These are phyloP conservation scores for Apiospora koreana DNA, from an alignment of 2,329 filamentous ascomycete genomes.

Conservation along the genomic window DNA sequence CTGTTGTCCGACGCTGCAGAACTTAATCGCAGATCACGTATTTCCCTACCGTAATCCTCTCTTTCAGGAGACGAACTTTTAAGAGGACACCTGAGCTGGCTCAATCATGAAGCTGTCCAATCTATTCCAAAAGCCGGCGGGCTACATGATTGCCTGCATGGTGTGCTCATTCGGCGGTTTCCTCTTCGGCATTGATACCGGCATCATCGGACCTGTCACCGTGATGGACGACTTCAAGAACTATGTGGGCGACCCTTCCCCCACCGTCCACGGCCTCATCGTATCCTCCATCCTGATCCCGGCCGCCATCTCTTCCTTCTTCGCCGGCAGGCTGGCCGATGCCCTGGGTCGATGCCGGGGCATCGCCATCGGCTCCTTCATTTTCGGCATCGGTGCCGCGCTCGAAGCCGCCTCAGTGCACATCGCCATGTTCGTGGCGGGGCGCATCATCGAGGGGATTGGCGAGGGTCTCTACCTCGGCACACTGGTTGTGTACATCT, in stretches of 20 bases:
- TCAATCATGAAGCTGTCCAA: neutral
- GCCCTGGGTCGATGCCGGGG: constrained; percentile 13
- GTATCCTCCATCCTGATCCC: constrained; percentile 20
- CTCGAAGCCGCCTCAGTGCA: constrained; percentile 16
- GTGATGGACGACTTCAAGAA: constrained; percentile 16
- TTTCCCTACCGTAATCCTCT: neutral
- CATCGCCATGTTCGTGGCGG: constrained; percentile 18
- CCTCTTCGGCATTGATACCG: constrained; percentile 17
- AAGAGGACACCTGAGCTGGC: too few species aligned
- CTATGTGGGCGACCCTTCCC: constrained; percentile 14
- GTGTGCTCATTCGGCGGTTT: constrained; percentile 15
- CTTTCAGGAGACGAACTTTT: neutral
- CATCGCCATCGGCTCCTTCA: constrained; percentile 15
- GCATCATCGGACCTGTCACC: constrained; percentile 19
- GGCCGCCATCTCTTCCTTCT: constrained; percentile 15
- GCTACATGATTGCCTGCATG: constrained; percentile 14
- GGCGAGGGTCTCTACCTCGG: constrained; percentile 19
- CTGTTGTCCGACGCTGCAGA: neutral
- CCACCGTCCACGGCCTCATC: constrained; percentile 18
- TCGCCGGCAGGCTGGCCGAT: constrained; percentile 17
- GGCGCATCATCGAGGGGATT: constrained; percentile 17
- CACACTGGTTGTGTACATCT: constrained; percentile 16
- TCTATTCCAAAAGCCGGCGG: constrained; percentile 2
- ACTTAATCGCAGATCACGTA: too few species aligned
- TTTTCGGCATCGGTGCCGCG: constrained; percentile 16